Percentiles rank a stretch among this genome's conserved stretches.
These are phyloP conservation scores for Cystobasidiopsis lactophilus DNA, from an alignment of 768 basidiomycete species.

Conservation along the genomic window DNA sequence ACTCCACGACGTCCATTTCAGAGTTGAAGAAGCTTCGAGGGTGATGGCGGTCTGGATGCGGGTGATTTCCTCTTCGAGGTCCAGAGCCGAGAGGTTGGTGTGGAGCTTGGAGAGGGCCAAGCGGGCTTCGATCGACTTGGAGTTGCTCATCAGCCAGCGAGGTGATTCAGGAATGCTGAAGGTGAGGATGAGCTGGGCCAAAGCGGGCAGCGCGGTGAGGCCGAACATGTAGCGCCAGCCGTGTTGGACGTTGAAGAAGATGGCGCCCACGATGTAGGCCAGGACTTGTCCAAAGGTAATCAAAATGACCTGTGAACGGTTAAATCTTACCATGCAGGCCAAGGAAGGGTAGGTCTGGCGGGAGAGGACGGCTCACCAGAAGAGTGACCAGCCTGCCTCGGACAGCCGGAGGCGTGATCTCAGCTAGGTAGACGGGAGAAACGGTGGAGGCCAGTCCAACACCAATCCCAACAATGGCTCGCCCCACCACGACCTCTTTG, in stretches of 20 bases:
- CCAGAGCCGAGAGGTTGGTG: background rate
- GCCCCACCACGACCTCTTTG: slow-evolving; percentile 14
- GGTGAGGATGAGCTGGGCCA: slow-evolving; percentile 7
- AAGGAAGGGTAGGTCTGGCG: too few species aligned
- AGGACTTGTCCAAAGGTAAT: slow-evolving; percentile 9
- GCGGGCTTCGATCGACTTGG: background rate
- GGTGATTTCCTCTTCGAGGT: slow-evolving; percentile 5
- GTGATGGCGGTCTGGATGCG: background rate
- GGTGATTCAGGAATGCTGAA: slow-evolving; percentile 14
- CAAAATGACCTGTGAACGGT: background rate
- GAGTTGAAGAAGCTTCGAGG: background rate
- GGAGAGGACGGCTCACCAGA: slow-evolving; percentile 5
- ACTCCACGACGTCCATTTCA: too few species aligned
- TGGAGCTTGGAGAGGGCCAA: background rate
- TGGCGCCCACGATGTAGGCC: slow-evolving; percentile 11
- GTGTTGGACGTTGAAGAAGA: background rate
- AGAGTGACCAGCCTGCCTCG: slow-evolving; percentile 11
- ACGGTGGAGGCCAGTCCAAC: background rate
- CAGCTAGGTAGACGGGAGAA: slow-evolving; percentile 13
- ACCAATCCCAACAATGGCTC: background rate
- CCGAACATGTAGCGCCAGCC: slow-evolving; percentile 14
- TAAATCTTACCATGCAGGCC: too few species aligned
- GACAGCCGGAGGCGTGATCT: slow-evolving; percentile 6
- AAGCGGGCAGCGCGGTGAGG: slow-evolving; percentile 6
- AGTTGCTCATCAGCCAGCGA: background rate